Base-by-base conservation (phyloP, 1,284 basidiomycete genomes). In the Cutaneotrichosporon sp. region DNA sequence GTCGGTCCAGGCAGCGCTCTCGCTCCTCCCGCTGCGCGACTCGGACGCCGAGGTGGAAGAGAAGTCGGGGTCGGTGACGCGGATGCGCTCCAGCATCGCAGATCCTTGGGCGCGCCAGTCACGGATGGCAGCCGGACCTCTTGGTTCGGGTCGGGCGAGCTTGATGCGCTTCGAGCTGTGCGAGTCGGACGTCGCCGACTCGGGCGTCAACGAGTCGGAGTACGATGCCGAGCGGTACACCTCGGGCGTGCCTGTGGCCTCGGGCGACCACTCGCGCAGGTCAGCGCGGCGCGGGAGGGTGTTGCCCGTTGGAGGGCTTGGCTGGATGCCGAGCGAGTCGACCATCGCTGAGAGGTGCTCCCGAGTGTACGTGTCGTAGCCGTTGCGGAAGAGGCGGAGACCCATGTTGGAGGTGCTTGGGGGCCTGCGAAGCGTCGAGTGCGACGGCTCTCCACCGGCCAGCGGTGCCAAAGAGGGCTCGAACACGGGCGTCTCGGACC, bases 321-420 rank as follows among this genome's bases (percentile, higher is more conserved):
- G 66, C 66, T 90, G 89, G 43, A 90, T 83, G 24, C 87, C 90
- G 66, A 93, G 92, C 13, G 88, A 92, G 70, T 95, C 92, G 1
- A 94, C 91, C 76, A 97, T 85, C 1, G 90, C 91, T 1, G 90
- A 91, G 53, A 97, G 85, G 74, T 95, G 91, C 47, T 95, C 90
- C 38, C 92, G 86, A 2, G 93, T 97, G 73, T 90, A 92, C 0
- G 94, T 95, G 78, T 97, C 94, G 74, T 95, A 95, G 3, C 72
- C 73, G 65, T 92, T 90, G 70, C 92, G 89, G 81, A 97, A 97
- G 34, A 95, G 83, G 6, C 88, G 88, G 9, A 94, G 84, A 16
- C 87, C 87, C 4, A 89, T 86, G 71, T 91, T 89, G 22, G 87
- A 86, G 16, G 81, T 67, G 20, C 85, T 66, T 9, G 63, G 46